Conservation (phyloP, 768 basidiomycete species). For the Xerocomellus chrysenteron region DNA sequence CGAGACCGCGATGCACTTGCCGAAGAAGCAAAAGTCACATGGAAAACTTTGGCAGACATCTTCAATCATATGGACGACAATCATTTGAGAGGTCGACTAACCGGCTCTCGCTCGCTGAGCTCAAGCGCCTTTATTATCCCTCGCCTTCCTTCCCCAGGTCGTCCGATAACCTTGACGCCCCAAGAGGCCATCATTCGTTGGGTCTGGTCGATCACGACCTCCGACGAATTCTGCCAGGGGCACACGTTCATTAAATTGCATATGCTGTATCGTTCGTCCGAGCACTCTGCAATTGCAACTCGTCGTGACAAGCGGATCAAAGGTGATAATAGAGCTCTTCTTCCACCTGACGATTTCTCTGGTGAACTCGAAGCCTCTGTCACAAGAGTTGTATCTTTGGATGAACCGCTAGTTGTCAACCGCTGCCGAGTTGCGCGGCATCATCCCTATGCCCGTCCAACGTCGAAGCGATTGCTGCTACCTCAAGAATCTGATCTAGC, state of each 20-base stretch:
- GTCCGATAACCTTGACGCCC: slow-evolving; percentile 13
- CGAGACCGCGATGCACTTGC: slow-evolving; percentile 28
- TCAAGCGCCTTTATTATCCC: slow-evolving; percentile 24
- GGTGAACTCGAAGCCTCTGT: neutral
- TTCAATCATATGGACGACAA: slow-evolving; percentile 18
- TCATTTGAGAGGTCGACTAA: neutral
- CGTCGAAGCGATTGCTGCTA: slow-evolving; percentile 16
- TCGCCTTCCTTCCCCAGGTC: slow-evolving; percentile 24
- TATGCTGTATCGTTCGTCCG: neutral
- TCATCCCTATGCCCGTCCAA: slow-evolving; percentile 21
- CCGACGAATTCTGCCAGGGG: slow-evolving; percentile 1
- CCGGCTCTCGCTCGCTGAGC: slow-evolving; percentile 1
- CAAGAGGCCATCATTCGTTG: slow-evolving; percentile 22
- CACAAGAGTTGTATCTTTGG: neutral
- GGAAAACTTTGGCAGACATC: slow-evolving; percentile 19
- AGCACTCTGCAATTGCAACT: neutral
- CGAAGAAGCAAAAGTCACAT: slow-evolving; percentile 12
- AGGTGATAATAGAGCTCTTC: slow-evolving; percentile 2
- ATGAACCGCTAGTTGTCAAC: slow-evolving; percentile 17
- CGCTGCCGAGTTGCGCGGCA: neutral
- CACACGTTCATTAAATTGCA: neutral
- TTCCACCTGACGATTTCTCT: slow-evolving; percentile 19
- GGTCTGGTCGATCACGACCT: slow-evolving; percentile 21
- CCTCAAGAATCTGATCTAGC: slow-evolving; percentile 11
- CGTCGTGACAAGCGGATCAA: slow-evolving; percentile 11